Base-by-base conservation (phyloP, 1,139 yeast genomes). In the Hyphopichia buzzinii region DNA sequence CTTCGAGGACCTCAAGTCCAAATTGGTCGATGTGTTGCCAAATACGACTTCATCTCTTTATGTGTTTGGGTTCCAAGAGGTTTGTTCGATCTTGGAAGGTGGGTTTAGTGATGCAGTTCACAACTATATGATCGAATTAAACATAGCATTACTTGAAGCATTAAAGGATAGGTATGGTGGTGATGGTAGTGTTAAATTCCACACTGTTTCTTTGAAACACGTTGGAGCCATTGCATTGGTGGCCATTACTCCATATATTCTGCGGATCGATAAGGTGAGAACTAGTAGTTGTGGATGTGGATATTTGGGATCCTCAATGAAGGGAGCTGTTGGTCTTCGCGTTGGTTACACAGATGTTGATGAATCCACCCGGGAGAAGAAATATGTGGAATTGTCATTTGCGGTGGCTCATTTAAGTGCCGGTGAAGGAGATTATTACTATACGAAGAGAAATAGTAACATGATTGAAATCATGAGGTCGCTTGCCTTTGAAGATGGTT, bases 31-130 rank as follows among this genome's bases (percentile, higher is more conserved):
- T 12, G 49, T 59, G 16, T 48, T 72, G 12, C 77, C 76, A 2
- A 43, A 49, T 1, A 47, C 50, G 2, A 47, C 64, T 3, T 78
- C 84, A 1, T 44, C 54, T 8, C 44, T 85, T 8, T 72, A 77
- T 38, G 87, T 75, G 0, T 73, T 86, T 52, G 94, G 87, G 1
- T 72, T 88, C 36, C 89, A 89, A 55, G 97, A 89, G 54, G 55
- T 85, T 22, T 75, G 87, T 30, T 64, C 84, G 1, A 67, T 84
- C 2, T 54, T 83, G 50, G 84, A 84, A 35, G 84, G 87, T 1
- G 68, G 84, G 7, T 74, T 79, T 37, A 59, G 61, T 2, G 55
- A 56, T 2, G 33, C 45, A 1, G 68, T 78, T 1, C 62, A 67
- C 14, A 49, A 52, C 3, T 64, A 71, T 37, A 50, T 83, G 32